Evolutionary conservation across 2,329 filamentous ascomycete genomes (phyloP), one percentile per base, ranked within the genome.

Genomic region (Grosmannia huntii): DNA sequence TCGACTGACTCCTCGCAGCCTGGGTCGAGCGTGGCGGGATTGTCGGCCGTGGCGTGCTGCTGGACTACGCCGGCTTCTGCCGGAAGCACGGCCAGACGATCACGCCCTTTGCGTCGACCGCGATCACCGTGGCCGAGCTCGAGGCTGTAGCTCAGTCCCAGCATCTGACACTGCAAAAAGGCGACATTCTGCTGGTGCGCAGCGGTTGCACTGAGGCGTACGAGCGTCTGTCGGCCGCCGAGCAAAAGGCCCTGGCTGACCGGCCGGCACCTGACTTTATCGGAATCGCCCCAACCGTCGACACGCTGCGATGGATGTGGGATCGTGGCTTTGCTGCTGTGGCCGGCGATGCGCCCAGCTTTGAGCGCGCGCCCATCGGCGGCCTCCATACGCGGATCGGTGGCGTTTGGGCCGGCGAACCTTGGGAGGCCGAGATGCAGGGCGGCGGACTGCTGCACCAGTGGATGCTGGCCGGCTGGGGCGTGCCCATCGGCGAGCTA

Each of bases 391-490:
- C 57, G 7, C 5, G 5, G 1, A 41, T 56, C 1, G 61, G 60
- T 33, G 56, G 56, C 27, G 21, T 50, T 48, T 60, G 61, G 59
- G 53, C 38, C 31, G 52, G 59, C 49, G 48, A 59, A 54, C 25
- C 59, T 3, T 62, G 61, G 58, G 60, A 62, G 56, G 57, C 44
- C 12, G 59, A 33, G 19, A 61, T 70, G 61, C 49, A 70, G 68
- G 14, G 61, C 33, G 62, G 61, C 57, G 63, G 60, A 12, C 57
- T 60, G 61, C 52, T 65, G 36, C 72, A 74, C 62, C 66, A 74
- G 62, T 76, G 71, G 68, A 61, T 76, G 12, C 65, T 78, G 1
- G 75, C 72, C 0, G 75, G 76, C 0, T 81, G 77, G 76, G 77
- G 78, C 0, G 70, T 77, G 69, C 74, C 76, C 0, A 75, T 78